These are phyloP conservation scores for Aspergillus sparsus DNA, from an alignment of 495 filamentous ascomycete species.

Conservation along the genomic window DNA sequence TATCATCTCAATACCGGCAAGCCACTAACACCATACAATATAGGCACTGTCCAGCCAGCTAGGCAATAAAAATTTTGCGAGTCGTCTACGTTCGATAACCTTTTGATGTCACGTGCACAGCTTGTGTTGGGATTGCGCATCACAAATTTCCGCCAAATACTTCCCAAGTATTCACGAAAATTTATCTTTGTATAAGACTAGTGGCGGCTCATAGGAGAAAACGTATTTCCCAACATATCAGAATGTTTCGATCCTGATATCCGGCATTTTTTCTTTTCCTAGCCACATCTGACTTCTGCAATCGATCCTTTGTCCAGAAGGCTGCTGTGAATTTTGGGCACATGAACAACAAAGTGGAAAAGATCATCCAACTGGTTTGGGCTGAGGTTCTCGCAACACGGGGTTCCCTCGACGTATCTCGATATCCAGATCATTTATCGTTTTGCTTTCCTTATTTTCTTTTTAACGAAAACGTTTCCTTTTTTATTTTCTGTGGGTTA, in stretches of 20 bases:
- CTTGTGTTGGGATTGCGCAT: constrained; percentile 1
- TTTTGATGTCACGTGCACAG: constrained; percentile 6
- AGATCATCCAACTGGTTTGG: constrained; percentile 5
- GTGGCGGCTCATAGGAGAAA: background rate
- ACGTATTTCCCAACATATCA: too few relatives aligned
- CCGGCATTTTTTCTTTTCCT: too few relatives aligned
- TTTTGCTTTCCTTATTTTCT: too few relatives aligned
- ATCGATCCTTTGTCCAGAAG: background rate
- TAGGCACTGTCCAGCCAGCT: constrained; percentile 49
- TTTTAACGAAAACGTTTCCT: constrained; percentile 29
- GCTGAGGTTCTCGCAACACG: constrained; percentile 2
- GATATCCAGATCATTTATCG: constrained; percentile 9
- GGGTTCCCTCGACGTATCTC: constrained; percentile 12
- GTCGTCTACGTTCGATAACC: constrained; percentile 10
- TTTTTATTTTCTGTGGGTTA: constrained; percentile 20
- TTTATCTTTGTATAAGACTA: background rate
- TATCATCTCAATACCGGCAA: background rate
- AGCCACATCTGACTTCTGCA: background rate
- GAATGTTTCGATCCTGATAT: too few relatives aligned
- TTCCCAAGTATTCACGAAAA: background rate
- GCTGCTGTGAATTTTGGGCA: constrained; percentile 12
- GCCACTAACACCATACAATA: background rate
- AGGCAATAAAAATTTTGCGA: constrained; percentile 37
- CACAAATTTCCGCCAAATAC: background rate
- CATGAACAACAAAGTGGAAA: background rate